These are phyloP conservation scores for Citrus trifoliata DNA, from an alignment of 345 rosid species.

Conservation along the genomic window DNA sequence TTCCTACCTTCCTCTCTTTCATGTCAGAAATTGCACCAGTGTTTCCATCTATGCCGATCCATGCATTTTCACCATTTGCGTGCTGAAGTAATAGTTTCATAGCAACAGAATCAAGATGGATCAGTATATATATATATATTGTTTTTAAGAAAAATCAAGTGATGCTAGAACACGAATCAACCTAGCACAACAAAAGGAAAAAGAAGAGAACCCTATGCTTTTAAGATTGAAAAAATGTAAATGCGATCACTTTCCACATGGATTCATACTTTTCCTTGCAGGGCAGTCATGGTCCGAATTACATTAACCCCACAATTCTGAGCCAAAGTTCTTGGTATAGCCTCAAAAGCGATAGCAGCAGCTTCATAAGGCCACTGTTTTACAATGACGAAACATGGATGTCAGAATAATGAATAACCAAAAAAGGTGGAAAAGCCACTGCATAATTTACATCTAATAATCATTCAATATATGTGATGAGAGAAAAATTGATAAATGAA, in stretches of 20 bases:
- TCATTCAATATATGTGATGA: neutral
- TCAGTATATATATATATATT: neutral
- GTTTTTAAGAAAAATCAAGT: neutral
- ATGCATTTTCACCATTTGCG: constrained; percentile 96
- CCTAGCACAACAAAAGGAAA: neutral
- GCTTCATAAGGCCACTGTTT: constrained; percentile 98
- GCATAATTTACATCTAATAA: neutral
- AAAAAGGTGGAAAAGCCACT: neutral
- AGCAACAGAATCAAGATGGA: neutral
- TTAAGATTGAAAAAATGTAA: neutral
- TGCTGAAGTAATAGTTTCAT: constrained; percentile 43
- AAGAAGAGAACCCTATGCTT: neutral
- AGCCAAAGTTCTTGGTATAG: constrained; percentile 85
- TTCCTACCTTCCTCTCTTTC: constrained; percentile 76
- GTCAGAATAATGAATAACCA: neutral
- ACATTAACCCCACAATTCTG: constrained; percentile 86
- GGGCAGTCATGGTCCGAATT: constrained; percentile 74
- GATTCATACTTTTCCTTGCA: constrained; percentile 78
- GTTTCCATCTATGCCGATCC: constrained; percentile 93
- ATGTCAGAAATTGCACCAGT: constrained; percentile 86
- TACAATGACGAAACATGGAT: constrained; percentile 10
- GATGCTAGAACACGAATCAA: no score
- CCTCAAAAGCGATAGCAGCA: constrained; percentile 95
- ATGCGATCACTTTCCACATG: neutral
- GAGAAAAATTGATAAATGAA: neutral